These are phyloP conservation scores for Stellera chamaejasme DNA, from an alignment of 345 rosid species.

Conservation along the genomic window DNA sequence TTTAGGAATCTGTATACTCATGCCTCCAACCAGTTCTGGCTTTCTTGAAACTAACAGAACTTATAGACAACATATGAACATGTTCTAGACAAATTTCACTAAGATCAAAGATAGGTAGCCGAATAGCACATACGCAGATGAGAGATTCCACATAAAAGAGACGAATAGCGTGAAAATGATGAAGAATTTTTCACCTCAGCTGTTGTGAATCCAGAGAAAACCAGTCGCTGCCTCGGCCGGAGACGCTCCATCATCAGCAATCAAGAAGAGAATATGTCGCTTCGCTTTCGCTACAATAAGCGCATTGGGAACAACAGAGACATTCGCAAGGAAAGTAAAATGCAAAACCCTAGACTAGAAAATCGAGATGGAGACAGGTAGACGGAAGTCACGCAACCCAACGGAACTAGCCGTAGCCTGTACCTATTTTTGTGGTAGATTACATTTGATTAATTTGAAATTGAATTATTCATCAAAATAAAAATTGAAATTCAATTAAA, in stretches of 20 bases:
- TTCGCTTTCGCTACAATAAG: too few species aligned
- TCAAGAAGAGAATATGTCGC: background rate
- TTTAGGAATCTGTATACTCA: background rate
- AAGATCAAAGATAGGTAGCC: background rate
- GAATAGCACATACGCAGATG: slow-evolving; percentile 8
- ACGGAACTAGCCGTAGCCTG: background rate
- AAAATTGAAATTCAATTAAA: too few species aligned
- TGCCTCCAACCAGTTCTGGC: too few species aligned
- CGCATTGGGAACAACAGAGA: too few species aligned
- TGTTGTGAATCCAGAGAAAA: slow-evolving; percentile 37
- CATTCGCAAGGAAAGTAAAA: too few species aligned
- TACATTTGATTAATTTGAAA: too few species aligned
- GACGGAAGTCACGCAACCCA: background rate
- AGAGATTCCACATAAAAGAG: background rate
- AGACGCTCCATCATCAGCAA: slow-evolving; percentile 31
- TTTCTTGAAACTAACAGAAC: too few species aligned
- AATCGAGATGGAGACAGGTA: background rate
- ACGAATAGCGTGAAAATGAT: background rate
- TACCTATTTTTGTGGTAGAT: too few species aligned
- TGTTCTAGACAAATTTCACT: background rate
- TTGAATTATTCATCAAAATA: too few species aligned
- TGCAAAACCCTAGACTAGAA: background rate
- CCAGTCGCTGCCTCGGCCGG: slow-evolving; percentile 30
- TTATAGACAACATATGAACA: too few species aligned
- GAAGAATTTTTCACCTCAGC: slow-evolving; percentile 30